Base-by-base conservation (phyloP, 768 basidiomycete species). In the Lentinus tigrinus region DNA sequence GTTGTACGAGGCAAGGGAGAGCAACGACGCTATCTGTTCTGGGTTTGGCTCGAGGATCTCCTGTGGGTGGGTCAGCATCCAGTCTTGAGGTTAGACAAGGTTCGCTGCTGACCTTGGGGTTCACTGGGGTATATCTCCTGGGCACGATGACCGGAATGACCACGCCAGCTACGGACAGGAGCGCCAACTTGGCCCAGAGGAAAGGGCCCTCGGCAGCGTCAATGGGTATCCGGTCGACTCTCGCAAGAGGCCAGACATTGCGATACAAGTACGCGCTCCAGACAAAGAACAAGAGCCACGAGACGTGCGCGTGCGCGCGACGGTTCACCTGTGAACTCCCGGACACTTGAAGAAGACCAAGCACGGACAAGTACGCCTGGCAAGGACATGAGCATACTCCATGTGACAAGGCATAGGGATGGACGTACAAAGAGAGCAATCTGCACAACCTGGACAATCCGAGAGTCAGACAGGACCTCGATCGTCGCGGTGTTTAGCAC, bases 21-120 rank as follows among this genome's bases (percentile, higher is more conserved):
- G 57, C 42, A 70, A 64, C 1, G 76, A 76, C 2, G 78, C 75
- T 6, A 77, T 79, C 56, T 81, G 80, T 63, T 83, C 80, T 0
- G 78, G 76, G 53, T 72, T 73, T 1, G 72, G 67, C 27, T 56
- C 68, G 54, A 57, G 5, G 23, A 6, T 5, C 17, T 34, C 47
- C 44, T 44, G 28, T 34, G 10, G 2, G 8, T 23, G 27, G 4
- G 38, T 31, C n/a, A 24, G 47, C 17, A 5, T 19, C 10, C 16
- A 47, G 24, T 13, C 21, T 11, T 11, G 27, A 27, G n/a, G 1
- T 23, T 21, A 7, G 24, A 26, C 10, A 38, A 6, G 3, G 6
- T 14, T 26, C 17, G 4, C 23, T 38, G 42, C 63, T 10, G 17
- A 74, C 73, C 52, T 62, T 56, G 5, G 77, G 73, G 55, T 80